These are phyloP conservation scores for Candida succiphila DNA, from an alignment of 805 yeast species.

Conservation along the genomic window DNA sequence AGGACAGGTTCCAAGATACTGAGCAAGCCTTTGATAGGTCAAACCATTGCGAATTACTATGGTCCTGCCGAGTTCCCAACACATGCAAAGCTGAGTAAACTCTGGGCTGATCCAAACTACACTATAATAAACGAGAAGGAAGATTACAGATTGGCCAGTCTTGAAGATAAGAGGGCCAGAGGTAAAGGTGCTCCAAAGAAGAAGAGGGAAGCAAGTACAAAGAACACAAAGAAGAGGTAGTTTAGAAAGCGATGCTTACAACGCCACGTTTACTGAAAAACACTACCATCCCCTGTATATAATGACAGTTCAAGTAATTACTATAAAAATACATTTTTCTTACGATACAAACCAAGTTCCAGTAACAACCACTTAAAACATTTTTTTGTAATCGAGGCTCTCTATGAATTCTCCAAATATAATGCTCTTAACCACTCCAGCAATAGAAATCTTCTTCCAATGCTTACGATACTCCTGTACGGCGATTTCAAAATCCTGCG, in stretches of 20 bases:
- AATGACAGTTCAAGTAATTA: no score
- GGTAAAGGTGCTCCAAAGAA: conserved; percentile 86
- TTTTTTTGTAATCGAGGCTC: conserved; percentile 19
- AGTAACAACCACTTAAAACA: no score
- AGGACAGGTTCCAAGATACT: conserved; percentile 72
- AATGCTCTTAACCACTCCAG: conserved; percentile 11
- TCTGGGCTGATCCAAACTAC: conserved; percentile 16
- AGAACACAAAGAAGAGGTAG: conserved; percentile 28
- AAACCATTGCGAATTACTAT: conserved; percentile 58
- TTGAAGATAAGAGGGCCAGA: conserved; percentile 64
- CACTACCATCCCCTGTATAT: no score
- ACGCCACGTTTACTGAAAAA: not conserved
- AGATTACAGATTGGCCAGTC: conserved; percentile 56
- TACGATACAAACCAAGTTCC: no score
- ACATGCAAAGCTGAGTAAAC: conserved; percentile 24
- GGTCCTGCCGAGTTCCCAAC: conserved; percentile 66
- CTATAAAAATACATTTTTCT: not conserved
- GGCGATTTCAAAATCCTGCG: no score
- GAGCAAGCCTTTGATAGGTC: conserved; percentile 62
- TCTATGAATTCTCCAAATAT: conserved; percentile 20
- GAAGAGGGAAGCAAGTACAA: conserved; percentile 36
- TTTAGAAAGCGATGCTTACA: not conserved
- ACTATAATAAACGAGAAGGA: conserved; percentile 60
- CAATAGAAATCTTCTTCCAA: conserved; percentile 16
- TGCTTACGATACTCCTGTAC: conserved; percentile 10